A percentile compares a stretch with the other conserved stretches of the same genome.
These are phyloP conservation scores for Amanita muscaria DNA, from an alignment of 768 basidiomycete genomes.

Conservation along the genomic window DNA sequence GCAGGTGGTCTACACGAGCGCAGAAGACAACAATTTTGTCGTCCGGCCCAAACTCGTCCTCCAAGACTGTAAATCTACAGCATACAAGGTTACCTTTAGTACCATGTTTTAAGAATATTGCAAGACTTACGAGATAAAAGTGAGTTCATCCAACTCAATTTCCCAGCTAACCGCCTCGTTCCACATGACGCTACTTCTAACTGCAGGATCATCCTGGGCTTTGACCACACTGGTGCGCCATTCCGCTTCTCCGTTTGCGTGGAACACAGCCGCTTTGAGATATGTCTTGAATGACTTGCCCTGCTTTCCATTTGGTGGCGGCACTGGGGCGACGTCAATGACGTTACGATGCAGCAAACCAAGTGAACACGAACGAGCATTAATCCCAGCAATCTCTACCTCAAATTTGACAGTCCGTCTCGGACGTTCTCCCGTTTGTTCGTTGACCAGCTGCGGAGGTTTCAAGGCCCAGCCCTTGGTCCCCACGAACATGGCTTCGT, in stretches of 20 bases:
- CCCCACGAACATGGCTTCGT: conserved; percentile 55
- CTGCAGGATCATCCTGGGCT: conserved; percentile 21
- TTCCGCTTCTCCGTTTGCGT: conserved; percentile 26
- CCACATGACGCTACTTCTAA: conserved; percentile 33
- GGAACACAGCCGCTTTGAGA: conserved; percentile 37
- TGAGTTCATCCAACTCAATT: conserved; percentile 39
- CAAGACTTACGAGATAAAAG: conserved; percentile 35
- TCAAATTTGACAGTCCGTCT: conserved; percentile 14
- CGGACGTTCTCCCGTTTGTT: conserved; percentile 8
- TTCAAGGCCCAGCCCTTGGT: conserved; percentile 48
- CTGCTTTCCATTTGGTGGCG: conserved; percentile 30
- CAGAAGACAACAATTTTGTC: conserved; percentile 44
- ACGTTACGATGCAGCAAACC: not conserved
- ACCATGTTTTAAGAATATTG: not conserved
- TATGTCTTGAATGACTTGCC: conserved; percentile 35
- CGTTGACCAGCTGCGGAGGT: conserved; percentile 25
- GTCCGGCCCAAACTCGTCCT: conserved; percentile 36
- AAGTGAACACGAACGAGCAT: conserved; percentile 29
- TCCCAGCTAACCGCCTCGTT: conserved; percentile 40
- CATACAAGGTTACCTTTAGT: not conserved
- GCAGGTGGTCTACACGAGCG: conserved; percentile 37
- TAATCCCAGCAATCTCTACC: conserved; percentile 35
- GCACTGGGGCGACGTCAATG: conserved; percentile 25
- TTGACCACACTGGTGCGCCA: conserved; percentile 37
- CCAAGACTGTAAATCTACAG: conserved; percentile 26